phyloP scores from a whole-genome alignment of 768 basidiomycete genomes.

The Hortiboletus campestris region DNA sequence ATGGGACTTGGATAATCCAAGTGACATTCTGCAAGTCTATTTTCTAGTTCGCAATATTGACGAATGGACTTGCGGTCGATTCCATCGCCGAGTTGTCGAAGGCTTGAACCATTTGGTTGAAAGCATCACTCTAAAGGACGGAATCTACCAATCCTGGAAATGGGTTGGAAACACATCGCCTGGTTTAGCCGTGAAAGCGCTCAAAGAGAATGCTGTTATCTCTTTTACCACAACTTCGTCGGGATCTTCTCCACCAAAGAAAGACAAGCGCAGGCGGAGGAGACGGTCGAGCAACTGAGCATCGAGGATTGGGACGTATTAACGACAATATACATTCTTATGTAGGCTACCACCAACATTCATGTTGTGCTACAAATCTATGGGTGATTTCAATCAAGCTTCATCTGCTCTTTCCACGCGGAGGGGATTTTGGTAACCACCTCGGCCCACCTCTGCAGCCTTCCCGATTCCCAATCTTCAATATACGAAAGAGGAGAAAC shows the following conservation, averaged over 20 bases:
- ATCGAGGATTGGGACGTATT: background rate
- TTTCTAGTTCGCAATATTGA: conserved; percentile 54
- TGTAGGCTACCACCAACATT: background rate
- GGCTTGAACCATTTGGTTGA: conserved; percentile 40
- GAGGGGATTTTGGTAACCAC: conserved; percentile 72
- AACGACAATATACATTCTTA: background rate
- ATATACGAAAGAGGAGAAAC: conserved; percentile 67
- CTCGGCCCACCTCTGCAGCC: conserved; percentile 66
- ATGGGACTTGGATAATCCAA: conserved; percentile 46
- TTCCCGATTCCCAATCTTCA: conserved; percentile 73
- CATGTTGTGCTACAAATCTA: conserved; percentile 17
- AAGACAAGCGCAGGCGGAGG: conserved; percentile 29
- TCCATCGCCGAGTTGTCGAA: conserved; percentile 37
- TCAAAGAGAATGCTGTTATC: conserved; percentile 38
- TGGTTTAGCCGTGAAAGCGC: conserved; percentile 14
- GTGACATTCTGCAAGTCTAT: conserved; percentile 48
- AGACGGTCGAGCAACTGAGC: conserved; percentile 29
- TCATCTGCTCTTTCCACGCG: conserved; percentile 57
- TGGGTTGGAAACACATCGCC: conserved; percentile 36
- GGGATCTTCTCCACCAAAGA: conserved; percentile 28
- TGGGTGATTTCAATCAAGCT: background rate
- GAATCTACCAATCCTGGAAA: conserved; percentile 48
- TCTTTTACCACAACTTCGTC: conserved; percentile 30
- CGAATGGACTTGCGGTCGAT: conserved; percentile 46
- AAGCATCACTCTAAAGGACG: conserved; percentile 32